Base-by-base conservation (phyloP, 1,139 yeast genomes). In the Hyphopichia buzzinii region DNA sequence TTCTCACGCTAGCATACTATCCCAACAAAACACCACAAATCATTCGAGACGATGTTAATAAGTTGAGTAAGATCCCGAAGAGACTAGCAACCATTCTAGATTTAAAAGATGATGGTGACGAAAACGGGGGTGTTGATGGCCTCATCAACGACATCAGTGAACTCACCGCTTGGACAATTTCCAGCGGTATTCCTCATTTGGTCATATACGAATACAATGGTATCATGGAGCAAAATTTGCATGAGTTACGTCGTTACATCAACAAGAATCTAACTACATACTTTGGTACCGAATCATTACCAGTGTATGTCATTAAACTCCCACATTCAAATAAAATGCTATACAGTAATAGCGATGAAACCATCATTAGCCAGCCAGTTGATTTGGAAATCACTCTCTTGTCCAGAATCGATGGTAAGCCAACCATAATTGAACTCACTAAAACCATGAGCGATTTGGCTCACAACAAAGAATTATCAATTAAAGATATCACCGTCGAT, bases 51-150 rank as follows among this genome's bases (percentile, higher is more conserved):
- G 98, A 94, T 60, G 89, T 88, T 29, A 69, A 71, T 41, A 74
- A 77, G 48, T 64, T 92, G 40, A 54, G 71, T 33, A 92, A 92
- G 58, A 73, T 89, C 30, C 99, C 99, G 3, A 74, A 74, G 44
- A 74, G 85, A 37, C 51, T 92, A 17, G 84, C 95, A 8, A 79
- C 86, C 23, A 79, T 92, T 13, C 62, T 92, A 41, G 81, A 78
- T 46, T 72, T 82, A 53, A 79, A 79, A 50, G 77, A 83, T 31
- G 89, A 80, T 37, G 85, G 82, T 42, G 92, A 83, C 47, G 94
- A 85, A 53, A 89, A 86, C 41, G 96, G 95, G 17, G 97, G 97
- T 2, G 61, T 84, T 31, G 90, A 84, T 42, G 96, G 95, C 0
- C 68, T 94, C 31, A 68, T 90, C 50, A 79, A 76, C 48, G 87